phyloP scores from a whole-genome alignment of 441 rosid species.

The Erysimum cheiri region DNA sequence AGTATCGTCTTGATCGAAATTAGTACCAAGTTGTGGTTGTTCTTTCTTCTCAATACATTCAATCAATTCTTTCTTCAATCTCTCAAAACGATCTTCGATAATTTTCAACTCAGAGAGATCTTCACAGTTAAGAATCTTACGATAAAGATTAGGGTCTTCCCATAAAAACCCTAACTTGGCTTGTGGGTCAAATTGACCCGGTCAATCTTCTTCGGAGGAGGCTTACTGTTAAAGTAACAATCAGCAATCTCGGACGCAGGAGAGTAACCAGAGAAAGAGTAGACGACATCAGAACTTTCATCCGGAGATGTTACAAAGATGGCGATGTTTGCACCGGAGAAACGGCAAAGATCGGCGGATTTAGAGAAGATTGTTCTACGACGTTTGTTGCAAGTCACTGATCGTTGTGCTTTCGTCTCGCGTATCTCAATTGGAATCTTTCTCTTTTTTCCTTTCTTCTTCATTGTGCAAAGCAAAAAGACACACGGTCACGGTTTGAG shows the following conservation, averaged over 20 bases:
- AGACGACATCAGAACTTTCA: not conserved
- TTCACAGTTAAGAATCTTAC: not conserved
- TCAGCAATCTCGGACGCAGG: not conserved
- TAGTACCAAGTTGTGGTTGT: not conserved
- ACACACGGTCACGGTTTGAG: no score
- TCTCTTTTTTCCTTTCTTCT: not conserved
- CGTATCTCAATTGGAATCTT: slow-evolving; percentile 23
- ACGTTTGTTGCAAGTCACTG: slow-evolving; percentile 2
- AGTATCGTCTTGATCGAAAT: no score
- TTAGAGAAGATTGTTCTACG: slow-evolving; percentile 12
- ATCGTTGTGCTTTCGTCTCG: not conserved
- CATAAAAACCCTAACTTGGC: slow-evolving; percentile 1
- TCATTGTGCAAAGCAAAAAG: no score
- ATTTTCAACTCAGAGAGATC: not conserved
- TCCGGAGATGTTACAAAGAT: not conserved
- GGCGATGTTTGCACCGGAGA: slow-evolving; percentile 7
- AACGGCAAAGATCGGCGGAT: slow-evolving; percentile 10
- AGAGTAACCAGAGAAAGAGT: slow-evolving; percentile 1
- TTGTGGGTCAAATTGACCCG: not conserved
- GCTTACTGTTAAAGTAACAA: slow-evolving; percentile 1
- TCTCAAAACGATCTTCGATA: not conserved
- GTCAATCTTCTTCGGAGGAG: not conserved
- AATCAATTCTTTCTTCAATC: not conserved
- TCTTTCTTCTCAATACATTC: slow-evolving; percentile 1
- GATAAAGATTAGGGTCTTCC: slow-evolving; percentile 1